Evolutionary conservation across 2,329 filamentous ascomycete species (phyloP).

Genomic region (Trichoderma oligosporum): DNA sequence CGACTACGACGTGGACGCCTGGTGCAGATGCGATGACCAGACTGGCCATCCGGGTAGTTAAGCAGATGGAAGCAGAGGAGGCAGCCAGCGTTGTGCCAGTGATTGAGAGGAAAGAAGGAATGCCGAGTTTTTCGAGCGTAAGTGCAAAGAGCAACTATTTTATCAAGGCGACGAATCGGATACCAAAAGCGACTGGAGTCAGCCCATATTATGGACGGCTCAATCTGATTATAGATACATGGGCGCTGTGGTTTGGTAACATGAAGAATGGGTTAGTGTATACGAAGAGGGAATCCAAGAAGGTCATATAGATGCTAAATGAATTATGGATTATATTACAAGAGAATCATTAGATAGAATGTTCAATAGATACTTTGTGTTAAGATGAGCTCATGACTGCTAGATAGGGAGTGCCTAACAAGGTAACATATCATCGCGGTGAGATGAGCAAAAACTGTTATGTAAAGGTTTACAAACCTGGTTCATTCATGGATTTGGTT

Average conservation of each 20-base stretch:
- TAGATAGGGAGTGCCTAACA: no score
- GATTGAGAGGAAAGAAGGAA: conserved; percentile 28
- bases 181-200: conserved; percentile 36
- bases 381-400: no score
- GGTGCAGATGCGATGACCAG: conserved; percentile 54
- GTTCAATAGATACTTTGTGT: no score
- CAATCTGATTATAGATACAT: conserved; percentile 31
- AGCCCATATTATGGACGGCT: conserved; percentile 37
- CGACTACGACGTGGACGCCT: conserved; percentile 64
- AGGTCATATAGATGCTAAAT: conserved; percentile 14
- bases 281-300: conserved; percentile 27
- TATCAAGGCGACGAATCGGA: conserved; percentile 33
- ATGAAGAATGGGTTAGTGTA: conserved; percentile 34
- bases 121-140: conserved; percentile 28
- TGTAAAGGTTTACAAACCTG: no score
- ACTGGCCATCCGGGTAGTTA: conserved; percentile 49
- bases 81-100: conserved; percentile 46
- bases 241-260: conserved; percentile 31
- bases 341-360: no score
- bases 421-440: no score
- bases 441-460: no score
- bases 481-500: no score
- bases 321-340: no score
- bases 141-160: conserved; percentile 35
- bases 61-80: conserved; percentile 47